Evolutionary conservation across 2,329 filamentous ascomycete genomes (phyloP), one percentile per base, ranked within the genome.

Genomic region (Arthrobotrys iridis): DNA sequence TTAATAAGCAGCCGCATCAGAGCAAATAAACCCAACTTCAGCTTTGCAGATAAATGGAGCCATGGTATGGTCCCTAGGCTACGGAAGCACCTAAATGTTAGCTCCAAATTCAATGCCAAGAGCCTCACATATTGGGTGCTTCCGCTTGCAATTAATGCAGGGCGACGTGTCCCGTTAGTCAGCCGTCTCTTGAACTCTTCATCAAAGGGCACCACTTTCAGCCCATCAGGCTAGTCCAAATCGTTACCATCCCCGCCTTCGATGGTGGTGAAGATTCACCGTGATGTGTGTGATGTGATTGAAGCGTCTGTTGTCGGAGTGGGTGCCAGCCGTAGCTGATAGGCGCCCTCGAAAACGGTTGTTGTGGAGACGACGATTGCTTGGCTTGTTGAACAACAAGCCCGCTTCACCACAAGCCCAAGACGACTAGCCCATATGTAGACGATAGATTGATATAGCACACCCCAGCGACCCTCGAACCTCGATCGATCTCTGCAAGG

Each of bases 351-450:
- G 11, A 22, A 30, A 41, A 50, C 43, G 71, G 71, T 75, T 75
- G 71, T 75, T 75, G 71, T 75, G 71, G 71, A 68, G 71, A 75
- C 71, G 57, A 58, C 28, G 37, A 30, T 37, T 22, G 43, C 28
- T 52, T 60, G 64, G 50, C 60, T 67, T 74, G 62, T 67, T 74
- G 62, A 37, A 75, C 71, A 75, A 75, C 71, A 75, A 75, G 57
- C 52, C 70, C 28, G 52, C 50, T 24, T 40, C 64, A 60, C 46
- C 65, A 15, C 60, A 43, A 40, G 55, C 55, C 40, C 30, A 46
- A 50, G 58, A 63, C 58, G 58, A 46, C 55, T 26, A 18, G 28
- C 30, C 46, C 24, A n/a, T 30, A 13, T 10, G 41, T 43, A 57
- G 62, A 66, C 48, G 46, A 70, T 63, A 45, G 48, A 57, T 57